Conservation (phyloP, 345 rosid species). For the Raphanus raphanistrum region DNA sequence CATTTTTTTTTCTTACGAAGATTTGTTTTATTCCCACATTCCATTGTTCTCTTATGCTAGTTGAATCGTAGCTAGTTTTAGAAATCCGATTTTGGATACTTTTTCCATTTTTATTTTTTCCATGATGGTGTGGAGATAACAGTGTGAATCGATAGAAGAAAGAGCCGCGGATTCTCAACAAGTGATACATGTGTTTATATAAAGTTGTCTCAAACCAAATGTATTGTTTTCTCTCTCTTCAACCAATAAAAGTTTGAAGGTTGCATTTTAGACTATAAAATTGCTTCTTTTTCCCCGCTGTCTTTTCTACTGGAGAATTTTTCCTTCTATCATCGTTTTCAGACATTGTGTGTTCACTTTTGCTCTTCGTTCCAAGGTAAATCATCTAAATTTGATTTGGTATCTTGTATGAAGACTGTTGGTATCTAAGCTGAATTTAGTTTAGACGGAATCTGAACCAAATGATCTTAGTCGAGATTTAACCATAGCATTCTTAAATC, state of each 20-base stretch:
- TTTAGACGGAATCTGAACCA: too few species aligned
- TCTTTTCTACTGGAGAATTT: too few species aligned
- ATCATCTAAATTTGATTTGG: not conserved
- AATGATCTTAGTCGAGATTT: too few species aligned
- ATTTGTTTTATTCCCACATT: not conserved
- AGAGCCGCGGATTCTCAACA: not conserved
- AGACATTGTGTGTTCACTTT: not conserved
- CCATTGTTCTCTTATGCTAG: not conserved
- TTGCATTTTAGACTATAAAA: not conserved
- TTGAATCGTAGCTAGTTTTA: slow-evolving; percentile 21
- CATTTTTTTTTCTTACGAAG: not conserved
- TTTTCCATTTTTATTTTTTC: slow-evolving; percentile 7
- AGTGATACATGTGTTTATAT: not conserved
- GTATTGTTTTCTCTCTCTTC: not conserved
- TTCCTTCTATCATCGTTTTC: not conserved
- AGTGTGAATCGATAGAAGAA: slow-evolving; percentile 5
- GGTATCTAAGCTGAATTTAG: not conserved
- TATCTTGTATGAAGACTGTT: not conserved
- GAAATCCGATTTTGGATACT: not conserved
- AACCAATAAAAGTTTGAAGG: not conserved
- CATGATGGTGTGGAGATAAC: not conserved
- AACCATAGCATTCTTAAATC: too few species aligned
- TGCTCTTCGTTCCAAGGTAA: not conserved
- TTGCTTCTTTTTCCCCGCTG: not conserved
- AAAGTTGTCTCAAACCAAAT: not conserved